Base-by-base conservation (phyloP, 495 filamentous ascomycete genomes). In the Penicillium riverlandense region DNA sequence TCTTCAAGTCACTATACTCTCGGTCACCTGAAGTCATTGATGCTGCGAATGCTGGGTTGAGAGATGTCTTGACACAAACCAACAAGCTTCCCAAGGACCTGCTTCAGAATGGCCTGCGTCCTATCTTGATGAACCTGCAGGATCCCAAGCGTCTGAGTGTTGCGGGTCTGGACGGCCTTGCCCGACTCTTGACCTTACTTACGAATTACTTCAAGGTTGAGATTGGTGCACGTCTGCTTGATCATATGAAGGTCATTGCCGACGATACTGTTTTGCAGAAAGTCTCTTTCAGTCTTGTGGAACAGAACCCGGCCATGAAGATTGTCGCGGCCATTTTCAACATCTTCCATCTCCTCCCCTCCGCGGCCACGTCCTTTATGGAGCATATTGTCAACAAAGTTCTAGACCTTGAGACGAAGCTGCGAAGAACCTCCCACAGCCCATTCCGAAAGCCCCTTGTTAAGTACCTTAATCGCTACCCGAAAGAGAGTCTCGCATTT, bases 181-280 rank as follows among this genome's bases (percentile, higher is more conserved):
- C 89, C 42, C 80, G 90, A 27, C 75, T 99, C 5, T 66, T 99
- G 45, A 85, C 88, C 27, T 74, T 99, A 0, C 67, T 99, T 14
- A 99, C 94, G 0, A 97, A 94, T 40, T 97, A 97, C 59, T 99
- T 99, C 71, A 99, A 99, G 65, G 91, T 96, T 2, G 94, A 96
- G 59, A 99, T 99, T 38, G 94, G 94, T 6, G 78, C 88, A 30
- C 77, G 90, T 35, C 66, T 99, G 7, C 69, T 99, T 11, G 90
- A 95, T 37, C 94, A 99, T 49, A 83, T 97, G 71, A 90, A 88
- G 58, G 76, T 82, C 11, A 88, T 99, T 54, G 92, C 91, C 0
- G 90, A 96, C 49, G 75, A 84, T 14, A 69, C 69, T 31, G 75
- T 78, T 8, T 66, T 97, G 43, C 90, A 96, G 61, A 87, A 90